Percentiles rank a stretch among this genome's conserved stretches.
phyloP scores from a whole-genome alignment of 176 grass and related monocot genomes.

The Rhipidocladum racemiflorum region DNA sequence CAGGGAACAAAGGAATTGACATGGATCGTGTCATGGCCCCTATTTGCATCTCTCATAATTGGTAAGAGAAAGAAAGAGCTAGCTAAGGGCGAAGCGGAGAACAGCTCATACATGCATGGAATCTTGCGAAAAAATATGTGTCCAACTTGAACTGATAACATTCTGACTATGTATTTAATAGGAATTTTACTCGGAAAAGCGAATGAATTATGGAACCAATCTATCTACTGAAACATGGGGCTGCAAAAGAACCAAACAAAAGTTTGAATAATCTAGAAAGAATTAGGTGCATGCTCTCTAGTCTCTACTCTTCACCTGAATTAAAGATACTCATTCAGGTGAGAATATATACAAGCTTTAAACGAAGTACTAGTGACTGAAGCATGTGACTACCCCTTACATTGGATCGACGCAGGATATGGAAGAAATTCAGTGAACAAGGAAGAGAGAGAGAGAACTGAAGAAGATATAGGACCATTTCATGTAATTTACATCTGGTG shows the following conservation, averaged over 20 bases:
- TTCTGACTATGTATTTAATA: not conserved
- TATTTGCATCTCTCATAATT: conserved; percentile 33
- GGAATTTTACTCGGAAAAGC: not conserved
- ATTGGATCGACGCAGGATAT: conserved; percentile 23
- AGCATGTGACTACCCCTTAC: conserved; percentile 30
- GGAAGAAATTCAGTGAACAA: conserved; percentile 25
- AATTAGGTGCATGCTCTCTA: not conserved
- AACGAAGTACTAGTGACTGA: conserved; percentile 29
- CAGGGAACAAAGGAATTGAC: conserved; percentile 38
- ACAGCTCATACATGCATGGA: conserved; percentile 36
- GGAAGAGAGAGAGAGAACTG: conserved; percentile 14
- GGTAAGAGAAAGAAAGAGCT: conserved; percentile 13
- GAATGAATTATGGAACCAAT: not conserved
- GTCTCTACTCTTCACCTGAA: conserved; percentile 7
- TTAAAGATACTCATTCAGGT: conserved; percentile 30
- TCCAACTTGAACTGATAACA: not conserved
- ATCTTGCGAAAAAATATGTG: conserved; percentile 26
- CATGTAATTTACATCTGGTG: conserved; percentile 18
- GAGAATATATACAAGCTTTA: conserved; percentile 24
- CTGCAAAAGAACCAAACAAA: not conserved
- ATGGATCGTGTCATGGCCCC: conserved; percentile 28
- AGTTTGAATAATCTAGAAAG: not conserved
- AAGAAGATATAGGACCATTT: conserved; percentile 33
- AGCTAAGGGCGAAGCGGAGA: conserved; percentile 15
- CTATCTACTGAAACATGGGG: conserved; percentile 5